Base-by-base conservation (phyloP, 352 stramenopile species). In the Pilasporangium apinafurcum region DNA sequence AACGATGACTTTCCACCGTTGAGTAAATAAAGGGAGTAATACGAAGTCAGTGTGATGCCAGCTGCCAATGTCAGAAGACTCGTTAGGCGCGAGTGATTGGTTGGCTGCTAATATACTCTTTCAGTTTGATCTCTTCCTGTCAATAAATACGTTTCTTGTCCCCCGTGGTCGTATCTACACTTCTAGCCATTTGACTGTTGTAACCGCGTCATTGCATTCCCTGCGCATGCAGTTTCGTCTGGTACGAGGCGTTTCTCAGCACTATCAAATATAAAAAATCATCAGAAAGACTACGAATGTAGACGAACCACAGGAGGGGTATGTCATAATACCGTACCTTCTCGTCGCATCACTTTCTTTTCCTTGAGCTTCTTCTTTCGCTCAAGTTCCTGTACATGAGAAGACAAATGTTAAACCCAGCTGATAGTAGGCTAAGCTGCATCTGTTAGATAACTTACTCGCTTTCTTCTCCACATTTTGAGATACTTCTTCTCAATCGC, bases 1-100 rank as follows among this genome's bases (percentile, higher is more conserved):
- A 66, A 87, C 17, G 72, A 86, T 22, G 75, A 86, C 28, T 90
- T 90, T 40, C 74, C 78, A 21, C 78, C 78, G 14, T 59, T 90
- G 6, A 67, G 74, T 30, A 75, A 83, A 47, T 84, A 69, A 60
- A 27, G 10, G 20, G 13, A 45, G 40, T 48, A 29, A 56, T 18
- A 35, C 14, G 1, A 10, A 3, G 34, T 8, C 17, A 39, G 16
- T 22, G 34, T 2, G 32, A 45, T 18, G 38, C 26, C 8, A 45
- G 38, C 25, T 45, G 38, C n/a, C n/a, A n/a, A n/a, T n/a, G n/a
- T n/a, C n/a, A n/a, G n/a, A n/a, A n/a, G n/a, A n/a, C n/a, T n/a
- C n/a, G n/a, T n/a, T n/a, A n/a, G n/a, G n/a, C n/a, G n/a, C n/a
- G 31, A 36, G 31, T 17, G 31, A 36, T 17, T 36, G 31, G 31